These are phyloP conservation scores for Aleurites moluccanus DNA, from an alignment of 441 rosid genomes.

Conservation along the genomic window DNA sequence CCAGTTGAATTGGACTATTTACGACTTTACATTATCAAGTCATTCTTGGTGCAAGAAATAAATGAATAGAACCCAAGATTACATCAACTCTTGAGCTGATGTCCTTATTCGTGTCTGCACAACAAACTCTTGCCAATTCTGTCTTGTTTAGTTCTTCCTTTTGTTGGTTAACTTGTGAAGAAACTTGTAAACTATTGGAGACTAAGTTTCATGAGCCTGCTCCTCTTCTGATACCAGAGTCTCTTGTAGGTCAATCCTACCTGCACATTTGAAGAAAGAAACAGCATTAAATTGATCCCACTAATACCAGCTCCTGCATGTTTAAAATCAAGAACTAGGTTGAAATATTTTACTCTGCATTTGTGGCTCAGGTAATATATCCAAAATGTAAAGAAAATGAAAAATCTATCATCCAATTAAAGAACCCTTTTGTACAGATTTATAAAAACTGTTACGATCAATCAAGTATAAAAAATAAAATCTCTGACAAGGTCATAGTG, in stretches of 20 bases:
- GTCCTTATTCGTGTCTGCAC: conserved; percentile 32
- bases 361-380: not conserved
- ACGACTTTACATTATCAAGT: conserved; percentile 20
- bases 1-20: conserved; percentile 24
- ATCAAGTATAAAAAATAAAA: not conserved
- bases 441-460: not conserved
- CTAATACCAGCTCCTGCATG: not conserved
- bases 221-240: conserved; percentile 41
- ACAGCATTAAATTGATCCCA: not conserved
- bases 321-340: not conserved
- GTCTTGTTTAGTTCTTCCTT: conserved; percentile 14
- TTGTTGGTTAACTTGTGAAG: conserved; percentile 16
- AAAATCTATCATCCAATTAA: not conserved
- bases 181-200: conserved; percentile 12
- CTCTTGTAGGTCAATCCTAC: conserved; percentile 54
- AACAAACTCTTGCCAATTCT: conserved; percentile 21
- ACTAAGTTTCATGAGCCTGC: conserved; percentile 41
- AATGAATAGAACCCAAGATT: conserved; percentile 22
- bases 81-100: conserved; percentile 22
- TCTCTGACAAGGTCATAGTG: too few species aligned
- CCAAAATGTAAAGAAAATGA: not conserved
- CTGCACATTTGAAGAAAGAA: conserved; percentile 34
- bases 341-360: not conserved
- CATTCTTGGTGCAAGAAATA: not conserved
- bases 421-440: not conserved